phyloP scores from a whole-genome alignment of 345 rosid species.

The Corymbia maculata region DNA sequence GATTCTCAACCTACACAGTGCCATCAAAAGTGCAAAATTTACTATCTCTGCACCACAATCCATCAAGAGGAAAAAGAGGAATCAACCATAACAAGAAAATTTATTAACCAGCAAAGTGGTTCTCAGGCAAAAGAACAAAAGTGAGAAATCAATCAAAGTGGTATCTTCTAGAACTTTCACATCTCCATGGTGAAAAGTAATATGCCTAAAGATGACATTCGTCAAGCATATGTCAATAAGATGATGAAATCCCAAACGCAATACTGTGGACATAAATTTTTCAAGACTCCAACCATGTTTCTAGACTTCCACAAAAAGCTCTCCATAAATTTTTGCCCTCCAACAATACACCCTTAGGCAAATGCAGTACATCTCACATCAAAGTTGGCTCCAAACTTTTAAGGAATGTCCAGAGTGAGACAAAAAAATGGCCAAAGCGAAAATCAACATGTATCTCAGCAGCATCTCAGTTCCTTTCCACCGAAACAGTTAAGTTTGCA shows the following conservation, averaged over 20 bases:
- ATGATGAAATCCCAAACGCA: background rate
- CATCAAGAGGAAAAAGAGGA: background rate
- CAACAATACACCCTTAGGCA: background rate
- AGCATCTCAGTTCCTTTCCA: background rate
- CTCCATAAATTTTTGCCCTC: background rate
- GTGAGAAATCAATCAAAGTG: background rate
- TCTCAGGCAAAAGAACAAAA: background rate
- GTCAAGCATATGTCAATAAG: background rate
- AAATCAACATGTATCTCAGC: background rate
- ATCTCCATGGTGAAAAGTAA: background rate
- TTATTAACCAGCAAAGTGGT: background rate
- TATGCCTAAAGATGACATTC: background rate
- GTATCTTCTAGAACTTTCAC: background rate
- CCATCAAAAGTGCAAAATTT: background rate
- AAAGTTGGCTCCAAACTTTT: background rate
- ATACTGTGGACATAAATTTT: background rate
- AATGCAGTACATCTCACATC: background rate
- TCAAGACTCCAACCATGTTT: background rate
- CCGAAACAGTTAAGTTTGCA: background rate
- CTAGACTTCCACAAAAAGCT: background rate
- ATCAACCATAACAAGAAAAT: background rate
- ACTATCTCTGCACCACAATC: background rate
- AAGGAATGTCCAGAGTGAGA: background rate
- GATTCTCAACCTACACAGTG: conserved; percentile 59
- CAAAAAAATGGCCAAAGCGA: background rate